These are phyloP conservation scores for Niebla homalea DNA, from an alignment of 495 filamentous ascomycete genomes.

Conservation along the genomic window DNA sequence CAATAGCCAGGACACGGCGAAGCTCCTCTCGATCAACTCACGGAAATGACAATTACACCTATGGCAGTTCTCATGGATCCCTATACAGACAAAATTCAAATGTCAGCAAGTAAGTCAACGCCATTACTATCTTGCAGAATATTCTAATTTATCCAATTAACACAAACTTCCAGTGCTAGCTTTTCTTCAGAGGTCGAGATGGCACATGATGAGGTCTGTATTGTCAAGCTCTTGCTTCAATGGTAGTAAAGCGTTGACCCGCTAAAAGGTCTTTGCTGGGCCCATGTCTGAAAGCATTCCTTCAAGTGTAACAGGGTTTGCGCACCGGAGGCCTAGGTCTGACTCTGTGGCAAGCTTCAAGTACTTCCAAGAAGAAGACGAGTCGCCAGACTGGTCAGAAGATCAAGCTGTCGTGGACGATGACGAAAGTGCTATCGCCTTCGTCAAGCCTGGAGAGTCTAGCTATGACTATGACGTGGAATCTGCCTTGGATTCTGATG, in stretches of 20 bases:
- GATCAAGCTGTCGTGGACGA: constrained; percentile 40
- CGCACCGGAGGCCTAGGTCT: constrained; percentile 58
- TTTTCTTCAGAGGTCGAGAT: constrained; percentile 96
- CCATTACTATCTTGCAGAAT: not conserved
- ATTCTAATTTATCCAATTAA: not conserved
- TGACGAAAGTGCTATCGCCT: constrained; percentile 40
- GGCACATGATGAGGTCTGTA: constrained; percentile 79
- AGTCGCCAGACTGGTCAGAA: constrained; percentile 35
- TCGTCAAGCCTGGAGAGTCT: constrained; percentile 27
- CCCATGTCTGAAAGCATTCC: constrained; percentile 92
- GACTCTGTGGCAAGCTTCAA: constrained; percentile 83
- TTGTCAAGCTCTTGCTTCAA: not conserved
- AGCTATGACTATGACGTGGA: constrained; percentile 25
- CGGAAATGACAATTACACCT: not conserved
- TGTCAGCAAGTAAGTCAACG: constrained; percentile 48
- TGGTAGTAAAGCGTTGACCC: not conserved
- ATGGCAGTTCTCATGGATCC: constrained; percentile 3
- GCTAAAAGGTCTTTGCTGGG: constrained; percentile 67
- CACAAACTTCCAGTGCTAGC: constrained; percentile 38
- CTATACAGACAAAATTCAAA: constrained; percentile 49
- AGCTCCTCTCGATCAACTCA: constrained; percentile 2
- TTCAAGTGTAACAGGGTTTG: constrained; percentile 77
- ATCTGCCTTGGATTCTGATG: constrained; percentile 15
- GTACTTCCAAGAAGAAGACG: constrained; percentile 58
- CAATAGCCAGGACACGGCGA: not conserved